Base-by-base conservation (phyloP, 208 protist genomes). In the Acanthamoeba rhysodes region DNA sequence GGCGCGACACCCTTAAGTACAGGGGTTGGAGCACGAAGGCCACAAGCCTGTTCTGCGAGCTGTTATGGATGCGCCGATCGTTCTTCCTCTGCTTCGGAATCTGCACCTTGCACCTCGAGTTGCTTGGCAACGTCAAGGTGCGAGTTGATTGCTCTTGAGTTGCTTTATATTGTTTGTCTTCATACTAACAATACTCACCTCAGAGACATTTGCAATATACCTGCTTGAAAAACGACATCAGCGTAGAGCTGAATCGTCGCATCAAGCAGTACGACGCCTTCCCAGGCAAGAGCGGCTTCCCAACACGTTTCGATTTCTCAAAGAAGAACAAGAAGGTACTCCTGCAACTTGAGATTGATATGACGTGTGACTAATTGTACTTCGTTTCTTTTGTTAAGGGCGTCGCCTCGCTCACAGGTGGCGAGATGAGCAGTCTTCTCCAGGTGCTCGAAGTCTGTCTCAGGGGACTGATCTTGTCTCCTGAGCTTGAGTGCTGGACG, bases 171-270 rank as follows among this genome's bases (percentile, higher is more conserved):
- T 41, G 37, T 41, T 41, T 41, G n/a, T n/a, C n/a, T n/a, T n/a
- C n/a, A n/a, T n/a, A n/a, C n/a, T n/a, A n/a, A n/a, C n/a, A n/a
- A n/a, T n/a, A n/a, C n/a, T n/a, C n/a, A n/a, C n/a, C n/a, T n/a
- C n/a, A n/a, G 66, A 74, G 66, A 34, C 66, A 74, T 37, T n/a
- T 74, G 27, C 66, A n/a, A 12, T 74, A 74, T n/a, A 74, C 66
- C 2, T 74, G 66, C 27, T 4, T 74, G 1, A 74, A 74, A 12
- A 74, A 3, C 4, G 12, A 74, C 32, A 74, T 74, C 32, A 74
- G 66, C 32, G 27, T 6, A 2, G 66, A 74, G 24, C 66, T 74
- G 5, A 74, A 74, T 12, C 6, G 27, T 6, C 66, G 66, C 2
- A 74, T 74, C 66, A 74, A 74, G 27, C 2, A 34, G 10, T 74